Evolutionary conservation across 2,329 filamentous ascomycete species (phyloP).

Genomic region (Didymella keratinophila): DNA sequence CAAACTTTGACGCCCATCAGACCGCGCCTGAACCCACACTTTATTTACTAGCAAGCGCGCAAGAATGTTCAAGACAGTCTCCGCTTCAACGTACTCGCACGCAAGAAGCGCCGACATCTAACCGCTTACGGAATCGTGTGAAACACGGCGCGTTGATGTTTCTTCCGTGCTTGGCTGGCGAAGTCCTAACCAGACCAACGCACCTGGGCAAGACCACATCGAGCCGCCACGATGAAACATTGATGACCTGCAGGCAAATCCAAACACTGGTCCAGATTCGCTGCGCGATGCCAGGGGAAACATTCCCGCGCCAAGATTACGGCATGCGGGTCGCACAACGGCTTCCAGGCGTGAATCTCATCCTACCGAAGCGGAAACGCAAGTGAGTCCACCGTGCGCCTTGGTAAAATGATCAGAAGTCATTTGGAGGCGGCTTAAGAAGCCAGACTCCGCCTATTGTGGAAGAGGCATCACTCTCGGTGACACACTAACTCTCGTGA

Average conservation of each 20-base stretch:
- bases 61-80: constrained; percentile 4
- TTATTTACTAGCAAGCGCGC: constrained; percentile 3
- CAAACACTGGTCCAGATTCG: constrained; percentile 32
- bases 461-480: constrained; percentile 35
- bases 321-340: constrained; percentile 35
- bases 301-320: constrained; percentile 26
- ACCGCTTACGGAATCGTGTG: constrained; percentile 16
- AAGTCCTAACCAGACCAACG: constrained; percentile 19
- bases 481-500: constrained; percentile 38
- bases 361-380: constrained; percentile 27
- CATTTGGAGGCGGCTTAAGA: constrained; percentile 29
- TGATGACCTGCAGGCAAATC: constrained; percentile 6
- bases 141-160: constrained; percentile 22
- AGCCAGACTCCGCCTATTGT: constrained; percentile 27
- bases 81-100: background rate
- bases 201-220: constrained; percentile 17
- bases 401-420: constrained; percentile 21
- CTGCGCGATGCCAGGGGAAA: constrained; percentile 29
- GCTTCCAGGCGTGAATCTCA: constrained; percentile 31
- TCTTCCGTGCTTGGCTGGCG: constrained; percentile 19
- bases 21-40: background rate
- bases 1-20: constrained; percentile 3
- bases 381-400: constrained; percentile 24
- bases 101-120: constrained; percentile 18
- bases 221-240: constrained; percentile 24